Evolutionary conservation across 345 rosid genomes (phyloP).

Genomic region (Salix udensis): DNA sequence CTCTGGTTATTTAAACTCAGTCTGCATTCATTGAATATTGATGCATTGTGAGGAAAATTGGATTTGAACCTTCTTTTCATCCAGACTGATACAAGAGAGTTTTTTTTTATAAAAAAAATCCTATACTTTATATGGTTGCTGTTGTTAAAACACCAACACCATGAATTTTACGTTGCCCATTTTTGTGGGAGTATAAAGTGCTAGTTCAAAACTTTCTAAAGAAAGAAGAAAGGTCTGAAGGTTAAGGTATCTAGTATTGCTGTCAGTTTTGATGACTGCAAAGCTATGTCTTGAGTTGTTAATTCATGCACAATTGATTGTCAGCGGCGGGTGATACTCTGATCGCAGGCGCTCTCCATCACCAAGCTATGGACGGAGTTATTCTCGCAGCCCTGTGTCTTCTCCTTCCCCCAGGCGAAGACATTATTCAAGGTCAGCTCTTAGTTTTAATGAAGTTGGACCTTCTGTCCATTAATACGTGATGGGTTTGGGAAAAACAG

Average conservation of each 20-base stretch:
- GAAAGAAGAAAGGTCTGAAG: neutral
- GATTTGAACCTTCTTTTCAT: neutral
- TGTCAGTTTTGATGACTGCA: neutral
- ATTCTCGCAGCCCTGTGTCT: conserved; percentile 48
- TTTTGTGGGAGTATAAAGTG: neutral
- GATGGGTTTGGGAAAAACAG: neutral
- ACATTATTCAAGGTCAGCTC: conserved; percentile 42
- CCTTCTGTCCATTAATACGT: neutral
- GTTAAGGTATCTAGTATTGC: neutral
- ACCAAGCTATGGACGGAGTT: conserved; percentile 50
- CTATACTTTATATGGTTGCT: neutral
- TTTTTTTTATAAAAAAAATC: neutral
- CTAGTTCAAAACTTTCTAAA: neutral
- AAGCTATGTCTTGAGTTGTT: neutral
- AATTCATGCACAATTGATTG: neutral
- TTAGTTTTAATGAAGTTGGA: neutral
- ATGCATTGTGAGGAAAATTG: neutral
- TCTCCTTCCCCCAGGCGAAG: conserved; percentile 55
- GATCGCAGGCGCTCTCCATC: conserved; percentile 66
- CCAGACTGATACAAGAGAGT: neutral
- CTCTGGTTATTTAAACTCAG: neutral
- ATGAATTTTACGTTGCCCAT: neutral
- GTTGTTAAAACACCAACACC: neutral
- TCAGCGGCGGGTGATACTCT: conserved; percentile 41
- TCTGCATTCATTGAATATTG: neutral